Conservation (phyloP, 1,139 yeast genomes). For the Lodderomyces metapsilosis region DNA sequence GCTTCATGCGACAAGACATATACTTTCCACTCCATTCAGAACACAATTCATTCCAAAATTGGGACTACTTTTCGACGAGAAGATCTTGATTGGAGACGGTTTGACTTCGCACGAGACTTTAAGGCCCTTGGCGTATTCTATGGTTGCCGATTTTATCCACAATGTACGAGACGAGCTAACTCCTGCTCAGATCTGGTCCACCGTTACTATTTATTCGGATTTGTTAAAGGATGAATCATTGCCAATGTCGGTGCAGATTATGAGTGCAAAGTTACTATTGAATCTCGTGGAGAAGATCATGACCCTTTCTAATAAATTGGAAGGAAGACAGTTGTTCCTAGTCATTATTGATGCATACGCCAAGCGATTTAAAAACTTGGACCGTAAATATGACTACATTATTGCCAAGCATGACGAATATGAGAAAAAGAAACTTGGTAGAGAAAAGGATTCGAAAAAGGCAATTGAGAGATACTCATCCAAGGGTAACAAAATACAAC, state of each 20-base stretch:
- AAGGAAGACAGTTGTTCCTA: conserved; percentile 82
- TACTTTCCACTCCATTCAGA: conserved; percentile 84
- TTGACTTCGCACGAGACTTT: conserved; percentile 87
- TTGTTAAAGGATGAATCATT: conserved; percentile 79
- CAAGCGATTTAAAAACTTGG: conserved; percentile 73
- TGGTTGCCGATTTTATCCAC: conserved; percentile 94
- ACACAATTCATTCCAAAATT: conserved; percentile 81
- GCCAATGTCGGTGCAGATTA: conserved; percentile 89
- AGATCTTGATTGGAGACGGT: conserved; percentile 88
- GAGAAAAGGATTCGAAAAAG: conserved; percentile 44
- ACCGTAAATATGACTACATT: conserved; percentile 67
- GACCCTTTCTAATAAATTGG: conserved; percentile 78
- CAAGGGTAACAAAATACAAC: conserved; percentile 13
- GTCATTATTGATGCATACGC: conserved; percentile 86
- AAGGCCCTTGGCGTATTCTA: conserved; percentile 88
- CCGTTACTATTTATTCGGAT: conserved; percentile 79
- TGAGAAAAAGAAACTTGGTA: conserved; percentile 40
- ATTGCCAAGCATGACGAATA: conserved; percentile 60
- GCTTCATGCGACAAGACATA: conserved; percentile 91
- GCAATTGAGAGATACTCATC: conserved; percentile 43
- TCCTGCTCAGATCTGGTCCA: conserved; percentile 82
- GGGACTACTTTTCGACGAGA: conserved; percentile 80
- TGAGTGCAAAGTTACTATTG: conserved; percentile 90
- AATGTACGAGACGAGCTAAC: conserved; percentile 85
- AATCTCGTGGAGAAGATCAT: conserved; percentile 87